Evolutionary conservation across 768 basidiomycete genomes (phyloP), one percentile per base, ranked within the genome.

Genomic region (Lentinus tigrinus): DNA sequence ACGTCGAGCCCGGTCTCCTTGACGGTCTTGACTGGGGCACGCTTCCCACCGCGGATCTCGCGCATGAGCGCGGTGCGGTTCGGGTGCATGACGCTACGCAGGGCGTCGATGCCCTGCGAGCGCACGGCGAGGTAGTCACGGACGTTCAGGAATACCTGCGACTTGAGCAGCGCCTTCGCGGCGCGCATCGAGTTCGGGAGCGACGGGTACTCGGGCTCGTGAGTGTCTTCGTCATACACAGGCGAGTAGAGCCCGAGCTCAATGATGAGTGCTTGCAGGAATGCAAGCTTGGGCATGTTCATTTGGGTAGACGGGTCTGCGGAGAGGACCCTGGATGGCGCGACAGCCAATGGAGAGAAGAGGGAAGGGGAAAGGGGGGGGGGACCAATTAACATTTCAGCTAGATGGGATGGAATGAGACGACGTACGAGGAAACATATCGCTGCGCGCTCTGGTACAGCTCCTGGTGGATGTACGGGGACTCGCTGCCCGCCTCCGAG

Each of bases 231-330:
- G 42, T 61, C 9, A 43, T 47, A 37, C 9, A 64, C 40, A 13
- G 65, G 21, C 27, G 68, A 53, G 53, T 56, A 67, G 40, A 75
- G 74, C n/a, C 89, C 89, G n/a, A 92, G 77, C 72, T 92, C 91
- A 59, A 91, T 76, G 63, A 90, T 84, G 57, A 92, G 80, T 0
- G 88, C 84, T 56, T 91, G 90, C 6, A 91, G 76, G 38, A 92
- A 75, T 6, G 80, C 77, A 36, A 92, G 80, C 38, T 82, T 76
- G 52, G 78, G 79, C 24, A 65, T 56, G 16, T 75, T 77, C 5
- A 69, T 28, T 26, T 76, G 70, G 1, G 84, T 79, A 59, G 79
- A 78, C 2, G 75, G 74, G 81, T 85, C 16, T 83, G 54, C 54
- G 42, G 63, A 58, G 8, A 65, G 48, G 28, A 62, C 55, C 21